phyloP scores from a whole-genome alignment of 331 rosid genomes.

The Malus hybrid region DNA sequence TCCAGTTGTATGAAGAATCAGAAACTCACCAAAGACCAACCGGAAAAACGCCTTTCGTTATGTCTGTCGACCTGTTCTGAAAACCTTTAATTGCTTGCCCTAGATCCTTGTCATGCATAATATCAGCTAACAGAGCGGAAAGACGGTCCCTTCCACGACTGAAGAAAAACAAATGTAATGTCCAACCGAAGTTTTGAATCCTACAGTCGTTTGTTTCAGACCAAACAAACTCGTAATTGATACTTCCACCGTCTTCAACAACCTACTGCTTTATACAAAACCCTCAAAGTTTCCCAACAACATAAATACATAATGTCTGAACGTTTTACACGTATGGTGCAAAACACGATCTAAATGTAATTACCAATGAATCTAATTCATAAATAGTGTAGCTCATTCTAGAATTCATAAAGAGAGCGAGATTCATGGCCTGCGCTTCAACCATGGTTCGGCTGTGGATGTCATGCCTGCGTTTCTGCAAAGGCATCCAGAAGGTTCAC shows the following conservation, averaged over 20 bases:
- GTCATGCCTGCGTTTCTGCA: constrained; percentile 11
- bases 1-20: neutral
- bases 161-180: neutral
- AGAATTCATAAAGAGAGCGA: neutral
- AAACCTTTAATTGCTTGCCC: neutral
- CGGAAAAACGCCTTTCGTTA: neutral
- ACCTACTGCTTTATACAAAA: neutral
- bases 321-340: neutral
- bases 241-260: neutral
- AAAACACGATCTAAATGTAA: neutral
- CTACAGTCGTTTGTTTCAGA: neutral
- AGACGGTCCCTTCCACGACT: neutral
- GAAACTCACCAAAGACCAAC: neutral
- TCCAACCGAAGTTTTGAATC: neutral
- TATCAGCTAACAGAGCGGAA: neutral
- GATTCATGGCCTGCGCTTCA: constrained; percentile 1
- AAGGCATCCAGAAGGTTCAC: neutral
- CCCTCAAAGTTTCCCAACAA: neutral
- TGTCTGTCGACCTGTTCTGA: neutral
- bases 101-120: too few species aligned
- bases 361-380: neutral
- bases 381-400: neutral
- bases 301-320: neutral
- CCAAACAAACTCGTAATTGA: neutral
- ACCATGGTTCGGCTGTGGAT: neutral